Percentiles rank a stretch among this genome's conserved stretches.
These are phyloP conservation scores for Coniella vitis DNA, from an alignment of 2,329 filamentous ascomycete species.

Conservation along the genomic window DNA sequence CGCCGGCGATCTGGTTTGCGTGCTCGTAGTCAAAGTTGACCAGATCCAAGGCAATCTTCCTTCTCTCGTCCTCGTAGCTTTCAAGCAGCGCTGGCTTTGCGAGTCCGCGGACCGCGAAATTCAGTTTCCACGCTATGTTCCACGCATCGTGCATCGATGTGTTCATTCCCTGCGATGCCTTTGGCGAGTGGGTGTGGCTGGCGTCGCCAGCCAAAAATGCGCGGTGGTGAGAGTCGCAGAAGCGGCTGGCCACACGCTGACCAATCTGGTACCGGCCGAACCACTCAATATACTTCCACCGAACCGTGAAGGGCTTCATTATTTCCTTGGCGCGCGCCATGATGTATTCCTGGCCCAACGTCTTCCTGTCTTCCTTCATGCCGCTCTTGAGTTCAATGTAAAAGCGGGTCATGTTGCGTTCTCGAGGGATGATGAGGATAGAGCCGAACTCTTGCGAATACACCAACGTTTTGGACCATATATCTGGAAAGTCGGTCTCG, in stretches of 20 bases:
- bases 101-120: conserved; percentile 32
- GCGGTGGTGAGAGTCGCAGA: conserved; percentile 43
- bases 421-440: conserved; percentile 52
- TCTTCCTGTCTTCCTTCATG: conserved; percentile 20
- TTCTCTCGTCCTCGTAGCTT: conserved; percentile 47
- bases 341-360: conserved; percentile 46
- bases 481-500: conserved; percentile 53
- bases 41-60: conserved; percentile 35
- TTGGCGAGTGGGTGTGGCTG: conserved; percentile 53
- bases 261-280: conserved; percentile 53
- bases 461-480: conserved; percentile 52
- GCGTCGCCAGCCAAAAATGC: conserved; percentile 56
- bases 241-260: conserved; percentile 52
- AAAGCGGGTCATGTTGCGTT: conserved; percentile 48
- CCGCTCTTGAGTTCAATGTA: conserved; percentile 24
- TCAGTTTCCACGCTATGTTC: conserved; percentile 34
- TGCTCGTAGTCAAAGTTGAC: conserved; percentile 43
- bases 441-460: conserved; percentile 49
- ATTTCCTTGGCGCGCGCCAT: conserved; percentile 44
- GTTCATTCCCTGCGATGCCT: conserved; percentile 49
- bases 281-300: conserved; percentile 38
- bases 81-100: conserved; percentile 34
- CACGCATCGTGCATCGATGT: conserved; percentile 35
- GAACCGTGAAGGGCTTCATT: conserved; percentile 34
- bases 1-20: conserved; percentile 44